These are phyloP conservation scores for Excoecaria cochinchinensis DNA, from an alignment of 345 rosid species.

Conservation along the genomic window DNA sequence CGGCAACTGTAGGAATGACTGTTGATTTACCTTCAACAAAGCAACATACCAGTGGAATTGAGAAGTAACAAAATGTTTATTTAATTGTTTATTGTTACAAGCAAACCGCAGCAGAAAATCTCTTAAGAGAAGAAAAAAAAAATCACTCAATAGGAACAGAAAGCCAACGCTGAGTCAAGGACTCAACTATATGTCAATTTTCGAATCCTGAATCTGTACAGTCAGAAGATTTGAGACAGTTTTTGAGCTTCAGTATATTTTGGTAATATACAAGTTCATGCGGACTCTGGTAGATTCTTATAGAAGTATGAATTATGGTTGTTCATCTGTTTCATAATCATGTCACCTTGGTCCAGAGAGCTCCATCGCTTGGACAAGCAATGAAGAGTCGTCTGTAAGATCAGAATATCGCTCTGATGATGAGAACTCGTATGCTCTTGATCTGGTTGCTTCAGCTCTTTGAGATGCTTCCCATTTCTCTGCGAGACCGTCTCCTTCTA, in stretches of 20 bases:
- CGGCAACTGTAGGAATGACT: background rate
- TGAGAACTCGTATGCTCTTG: constrained; percentile 65
- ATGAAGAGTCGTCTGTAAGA: constrained; percentile 79
- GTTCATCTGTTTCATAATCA: background rate
- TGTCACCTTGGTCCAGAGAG: constrained; percentile 92
- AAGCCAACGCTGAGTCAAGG: constrained; percentile 9
- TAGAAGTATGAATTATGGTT: background rate
- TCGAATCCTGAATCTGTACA: constrained; percentile 38
- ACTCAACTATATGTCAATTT: constrained; percentile 34
- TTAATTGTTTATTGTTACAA: constrained; percentile 21
- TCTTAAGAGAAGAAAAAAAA: constrained; percentile 6
- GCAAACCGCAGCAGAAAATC: constrained; percentile 9
- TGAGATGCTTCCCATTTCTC: constrained; percentile 98
- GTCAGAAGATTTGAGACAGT: constrained; percentile 25
- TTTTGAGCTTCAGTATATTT: constrained; percentile 21
- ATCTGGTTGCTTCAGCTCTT: constrained; percentile 58
- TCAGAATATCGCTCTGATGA: constrained; percentile 80
- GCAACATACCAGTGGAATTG: background rate
- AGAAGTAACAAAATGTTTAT: constrained; percentile 15
- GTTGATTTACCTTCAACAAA: background rate
- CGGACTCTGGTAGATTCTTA: background rate
- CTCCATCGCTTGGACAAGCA: constrained; percentile 85
- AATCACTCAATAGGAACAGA: constrained; percentile 19
- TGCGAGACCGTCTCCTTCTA: constrained; percentile 92
- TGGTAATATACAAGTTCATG: constrained; percentile 27